These are phyloP conservation scores for Fusarium torreyae DNA, from an alignment of 2,329 filamentous ascomycete genomes.

Conservation along the genomic window DNA sequence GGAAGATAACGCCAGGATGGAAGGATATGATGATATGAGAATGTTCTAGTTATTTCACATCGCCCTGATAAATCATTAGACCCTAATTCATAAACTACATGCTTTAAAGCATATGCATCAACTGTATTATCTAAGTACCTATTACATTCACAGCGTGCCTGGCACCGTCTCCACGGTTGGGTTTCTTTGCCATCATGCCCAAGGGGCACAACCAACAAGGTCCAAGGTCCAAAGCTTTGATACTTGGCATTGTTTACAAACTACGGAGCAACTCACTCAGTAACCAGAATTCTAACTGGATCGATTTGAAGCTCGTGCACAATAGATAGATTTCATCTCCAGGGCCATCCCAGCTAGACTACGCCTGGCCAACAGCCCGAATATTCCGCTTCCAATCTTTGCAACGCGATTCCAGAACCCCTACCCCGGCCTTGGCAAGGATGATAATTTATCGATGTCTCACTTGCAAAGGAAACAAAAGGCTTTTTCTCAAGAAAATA, in stretches of 20 bases:
- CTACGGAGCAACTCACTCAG: neutral
- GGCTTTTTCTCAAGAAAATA: conserved; percentile 3
- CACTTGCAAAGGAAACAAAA: conserved; percentile 11
- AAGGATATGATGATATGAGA: conserved; percentile 6
- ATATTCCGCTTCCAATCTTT: conserved; percentile 25
- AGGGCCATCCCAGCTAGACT: conserved; percentile 32
- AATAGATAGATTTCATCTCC: conserved; percentile 37
- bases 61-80: neutral
- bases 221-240: conserved; percentile 22
- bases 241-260: conserved; percentile 21
- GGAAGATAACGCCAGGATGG: neutral
- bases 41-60: neutral
- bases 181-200: conserved; percentile 23
- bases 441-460: conserved; percentile 27
- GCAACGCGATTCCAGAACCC: conserved; percentile 39
- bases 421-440: conserved; percentile 10
- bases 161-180: conserved; percentile 37
- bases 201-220: conserved; percentile 20
- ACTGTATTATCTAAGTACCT: conserved; percentile 3
- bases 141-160: conserved; percentile 22
- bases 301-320: conserved; percentile 29
- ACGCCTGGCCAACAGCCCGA: conserved; percentile 34
- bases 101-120: neutral
- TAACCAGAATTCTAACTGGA: neutral
- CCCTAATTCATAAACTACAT: neutral